Conservation (phyloP, 345 rosid species). For the Lumnitzera racemosa region DNA sequence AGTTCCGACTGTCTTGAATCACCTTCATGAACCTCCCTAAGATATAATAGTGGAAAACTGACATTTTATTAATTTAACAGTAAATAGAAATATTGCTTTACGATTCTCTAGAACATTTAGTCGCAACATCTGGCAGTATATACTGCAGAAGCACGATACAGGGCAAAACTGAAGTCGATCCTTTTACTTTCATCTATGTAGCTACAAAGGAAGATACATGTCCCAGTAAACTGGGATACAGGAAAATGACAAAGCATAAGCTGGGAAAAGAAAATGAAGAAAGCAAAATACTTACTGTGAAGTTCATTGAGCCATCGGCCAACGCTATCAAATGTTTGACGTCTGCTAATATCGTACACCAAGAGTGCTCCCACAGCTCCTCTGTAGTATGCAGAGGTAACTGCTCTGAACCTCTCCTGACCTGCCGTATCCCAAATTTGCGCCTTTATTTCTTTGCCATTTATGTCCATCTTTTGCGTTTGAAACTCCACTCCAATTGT, state of each 20-base stretch:
- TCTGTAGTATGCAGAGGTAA: conserved; percentile 91
- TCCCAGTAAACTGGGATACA: not conserved
- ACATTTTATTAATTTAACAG: too few relatives aligned
- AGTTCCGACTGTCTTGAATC: too few relatives aligned
- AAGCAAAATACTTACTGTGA: conserved; percentile 45
- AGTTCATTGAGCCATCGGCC: conserved; percentile 98
- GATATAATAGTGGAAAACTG: too few relatives aligned
- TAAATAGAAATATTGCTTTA: too few relatives aligned
- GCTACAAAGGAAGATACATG: not conserved
- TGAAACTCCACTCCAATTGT: conserved; percentile 99
- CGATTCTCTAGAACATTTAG: too few relatives aligned
- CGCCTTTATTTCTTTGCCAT: conserved; percentile 88
- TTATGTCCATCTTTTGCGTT: conserved; percentile 85
- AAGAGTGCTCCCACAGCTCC: conserved; percentile 99
- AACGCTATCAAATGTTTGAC: conserved; percentile 79
- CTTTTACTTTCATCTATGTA: too few relatives aligned
- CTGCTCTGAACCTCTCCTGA: conserved; percentile 97
- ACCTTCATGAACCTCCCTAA: too few relatives aligned
- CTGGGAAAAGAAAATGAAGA: not conserved
- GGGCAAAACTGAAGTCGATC: too few relatives aligned
- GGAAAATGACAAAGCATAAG: not conserved
- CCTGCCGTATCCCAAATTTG: conserved; percentile 99
- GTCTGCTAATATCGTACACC: conserved; percentile 90
- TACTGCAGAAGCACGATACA: too few relatives aligned
- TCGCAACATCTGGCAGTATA: too few relatives aligned